Conservation (phyloP, 306 rosid genomes). For the Calophaca sinica region DNA sequence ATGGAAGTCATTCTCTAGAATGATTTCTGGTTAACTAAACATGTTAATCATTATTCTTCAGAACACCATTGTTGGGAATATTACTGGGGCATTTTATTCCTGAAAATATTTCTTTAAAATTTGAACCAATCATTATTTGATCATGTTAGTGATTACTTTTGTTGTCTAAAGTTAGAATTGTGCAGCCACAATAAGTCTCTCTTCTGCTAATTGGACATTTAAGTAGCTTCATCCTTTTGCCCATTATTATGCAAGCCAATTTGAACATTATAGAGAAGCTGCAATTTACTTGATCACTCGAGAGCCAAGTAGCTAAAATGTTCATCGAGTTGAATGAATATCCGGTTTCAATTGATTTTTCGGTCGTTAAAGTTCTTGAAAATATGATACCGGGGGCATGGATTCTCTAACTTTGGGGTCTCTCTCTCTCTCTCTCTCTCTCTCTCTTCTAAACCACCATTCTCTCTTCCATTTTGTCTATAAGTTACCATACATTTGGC, state of each 20-base stretch:
- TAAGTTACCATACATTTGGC: too few relatives aligned
- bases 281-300: background rate
- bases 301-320: too few relatives aligned
- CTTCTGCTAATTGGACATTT: constrained; percentile 1
- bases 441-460: too few relatives aligned
- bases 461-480: too few relatives aligned
- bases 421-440: too few relatives aligned
- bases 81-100: background rate
- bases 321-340: too few relatives aligned
- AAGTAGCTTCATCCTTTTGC: background rate
- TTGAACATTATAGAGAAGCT: background rate
- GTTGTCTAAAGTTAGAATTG: background rate
- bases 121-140: background rate
- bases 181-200: background rate
- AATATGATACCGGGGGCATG: too few relatives aligned
- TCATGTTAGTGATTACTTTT: background rate
- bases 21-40: background rate
- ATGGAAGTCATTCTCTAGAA: too few relatives aligned
- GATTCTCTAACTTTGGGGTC: too few relatives aligned
- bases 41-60: background rate
- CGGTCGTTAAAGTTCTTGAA: too few relatives aligned
- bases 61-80: background rate
- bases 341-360: too few relatives aligned
- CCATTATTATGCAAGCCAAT: background rate
- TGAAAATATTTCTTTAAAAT: background rate